Evolutionary conservation across 139 green algal species (phyloP), one percentile per base, ranked within the genome.

Genomic region (Choricystis sp.): DNA sequence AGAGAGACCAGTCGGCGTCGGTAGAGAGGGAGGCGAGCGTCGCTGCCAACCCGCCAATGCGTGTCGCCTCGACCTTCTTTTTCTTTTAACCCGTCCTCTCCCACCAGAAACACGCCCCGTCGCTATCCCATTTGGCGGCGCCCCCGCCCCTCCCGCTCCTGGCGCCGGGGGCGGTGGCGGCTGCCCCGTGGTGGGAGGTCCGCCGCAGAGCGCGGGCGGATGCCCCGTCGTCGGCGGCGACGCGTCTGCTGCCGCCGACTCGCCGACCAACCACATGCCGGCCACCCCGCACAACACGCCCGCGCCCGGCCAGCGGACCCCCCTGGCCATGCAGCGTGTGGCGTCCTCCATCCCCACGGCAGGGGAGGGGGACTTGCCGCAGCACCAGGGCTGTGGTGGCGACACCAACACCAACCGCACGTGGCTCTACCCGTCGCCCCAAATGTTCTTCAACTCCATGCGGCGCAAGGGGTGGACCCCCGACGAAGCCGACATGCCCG

Each of bases 361-460:
- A 16, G 9, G 9, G 40, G 40, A 16, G 16, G 40, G 9, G 40
- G 40, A 52, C 40, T 16, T 52, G 40, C 40, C 40, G 9, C 40
- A 52, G 16, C 40, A 52, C 40, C 40, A 52, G 40, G 40, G 40
- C n/a, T n/a, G n/a, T n/a, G n/a, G n/a, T n/a, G n/a, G n/a, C n/a
- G n/a, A n/a, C n/a, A n/a, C n/a, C n/a, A n/a, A n/a, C n/a, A n/a
- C n/a, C n/a, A n/a, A n/a, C n/a, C n/a, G n/a, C 26, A 56, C 61
- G 30, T 95, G 88, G 88, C 74, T 86, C 63, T 95, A 95, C 67
- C 88, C 88, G 3, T 87, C 76, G 2, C 79, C 92, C 73, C 74
- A 92, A 69, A 92, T 94, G 83, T 96, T 96, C 66, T 96, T 78
- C 77, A 85, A 92, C 55, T 89, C 89, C 0, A 96, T 96, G 87